phyloP scores from a whole-genome alignment of 2,329 filamentous ascomycete species.

The Colletotrichum simmondsii region DNA sequence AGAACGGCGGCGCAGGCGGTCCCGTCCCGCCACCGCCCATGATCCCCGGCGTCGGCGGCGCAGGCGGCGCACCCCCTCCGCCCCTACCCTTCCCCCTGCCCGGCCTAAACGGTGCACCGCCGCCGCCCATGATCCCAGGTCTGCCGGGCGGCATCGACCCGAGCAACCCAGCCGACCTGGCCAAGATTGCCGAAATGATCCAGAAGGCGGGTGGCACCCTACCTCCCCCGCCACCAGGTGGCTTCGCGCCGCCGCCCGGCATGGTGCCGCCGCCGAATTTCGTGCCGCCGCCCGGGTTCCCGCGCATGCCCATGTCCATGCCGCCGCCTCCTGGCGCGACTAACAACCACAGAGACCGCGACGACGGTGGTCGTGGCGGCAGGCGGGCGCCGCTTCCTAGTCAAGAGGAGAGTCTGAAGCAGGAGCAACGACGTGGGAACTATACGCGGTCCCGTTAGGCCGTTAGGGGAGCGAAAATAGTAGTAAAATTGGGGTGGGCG shows the following conservation, averaged over 20 bases:
- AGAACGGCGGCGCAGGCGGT: constrained; percentile 41
- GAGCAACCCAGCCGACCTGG: constrained; percentile 69
- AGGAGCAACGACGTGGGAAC: constrained; percentile 76
- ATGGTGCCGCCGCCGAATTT: constrained; percentile 58
- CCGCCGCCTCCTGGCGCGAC: constrained; percentile 44
- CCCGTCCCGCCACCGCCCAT: constrained; percentile 49
- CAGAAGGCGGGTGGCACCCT: constrained; percentile 72
- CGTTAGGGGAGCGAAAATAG: not conserved
- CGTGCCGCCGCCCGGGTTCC: constrained; percentile 55
- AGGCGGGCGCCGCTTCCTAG: constrained; percentile 80
- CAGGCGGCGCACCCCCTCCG: constrained; percentile 51
- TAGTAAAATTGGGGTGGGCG: not conserved
- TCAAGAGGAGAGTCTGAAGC: constrained; percentile 83
- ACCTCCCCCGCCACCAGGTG: constrained; percentile 56
- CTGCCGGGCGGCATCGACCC: constrained; percentile 66
- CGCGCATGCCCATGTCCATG: constrained; percentile 44
- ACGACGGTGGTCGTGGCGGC: constrained; percentile 47
- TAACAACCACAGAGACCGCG: constrained; percentile 32
- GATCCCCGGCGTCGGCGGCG: constrained; percentile 62
- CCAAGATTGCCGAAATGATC: constrained; percentile 72
- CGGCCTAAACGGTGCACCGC: constrained; percentile 56
- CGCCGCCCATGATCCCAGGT: constrained; percentile 51
- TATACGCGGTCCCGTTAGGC: constrained; percentile 59
- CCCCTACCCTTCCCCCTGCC: constrained; percentile 67
- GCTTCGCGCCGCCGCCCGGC: constrained; percentile 61